A percentile compares a stretch with the other conserved stretches of the same genome.
These are phyloP conservation scores for Saturnispora silvae DNA, from an alignment of 805 yeast species.

Conservation along the genomic window DNA sequence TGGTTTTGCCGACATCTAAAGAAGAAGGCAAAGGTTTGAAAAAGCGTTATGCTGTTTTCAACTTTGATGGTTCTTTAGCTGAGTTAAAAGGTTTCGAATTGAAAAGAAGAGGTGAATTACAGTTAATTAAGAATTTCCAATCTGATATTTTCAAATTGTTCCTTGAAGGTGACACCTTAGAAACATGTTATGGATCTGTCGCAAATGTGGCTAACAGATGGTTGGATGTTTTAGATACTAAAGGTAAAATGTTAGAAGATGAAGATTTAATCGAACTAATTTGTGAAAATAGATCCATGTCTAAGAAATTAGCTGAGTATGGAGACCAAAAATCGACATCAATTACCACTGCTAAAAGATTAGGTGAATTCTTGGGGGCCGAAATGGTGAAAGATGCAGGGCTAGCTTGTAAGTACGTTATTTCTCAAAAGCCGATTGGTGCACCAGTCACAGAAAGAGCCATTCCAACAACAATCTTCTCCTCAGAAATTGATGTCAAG, in stretches of 20 bases:
- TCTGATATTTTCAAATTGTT: constrained; percentile 88
- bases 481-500: constrained; percentile 66
- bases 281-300: constrained; percentile 94
- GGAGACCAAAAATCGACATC: constrained; percentile 89
- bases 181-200: constrained; percentile 76
- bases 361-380: constrained; percentile 90
- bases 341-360: constrained; percentile 85
- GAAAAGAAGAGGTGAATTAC: constrained; percentile 93
- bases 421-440: constrained; percentile 69
- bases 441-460: constrained; percentile 96
- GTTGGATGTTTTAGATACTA: constrained; percentile 85
- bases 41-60: constrained; percentile 94
- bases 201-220: constrained; percentile 91
- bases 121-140: constrained; percentile 88
- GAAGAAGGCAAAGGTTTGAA: constrained; percentile 97
- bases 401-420: constrained; percentile 87
- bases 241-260: constrained; percentile 80
- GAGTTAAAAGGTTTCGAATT: constrained; percentile 95
- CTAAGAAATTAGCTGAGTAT: constrained; percentile 81
- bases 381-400: constrained; percentile 97
- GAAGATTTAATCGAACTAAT: constrained; percentile 89
- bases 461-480: constrained; percentile 89
- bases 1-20: constrained; percentile 93
- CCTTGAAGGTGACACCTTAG: constrained; percentile 72
- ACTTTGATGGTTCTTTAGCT: constrained; percentile 86